These are phyloP conservation scores for Amaranthus palmeri DNA, from an alignment of 148 eudicot genomes.

Conservation along the genomic window DNA sequence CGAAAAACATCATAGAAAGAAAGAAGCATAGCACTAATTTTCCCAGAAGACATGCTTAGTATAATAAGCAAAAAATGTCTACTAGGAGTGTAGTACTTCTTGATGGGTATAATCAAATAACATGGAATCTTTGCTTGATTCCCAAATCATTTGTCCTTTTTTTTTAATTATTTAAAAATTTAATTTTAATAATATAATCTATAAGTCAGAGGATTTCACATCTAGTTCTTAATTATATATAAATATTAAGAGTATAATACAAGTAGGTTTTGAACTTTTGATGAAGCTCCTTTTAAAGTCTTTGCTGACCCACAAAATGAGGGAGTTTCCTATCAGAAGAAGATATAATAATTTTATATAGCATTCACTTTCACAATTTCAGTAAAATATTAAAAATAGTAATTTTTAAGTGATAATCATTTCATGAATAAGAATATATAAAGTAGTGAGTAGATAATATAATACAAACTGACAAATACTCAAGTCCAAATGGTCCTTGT, in stretches of 20 bases:
- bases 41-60: too few relatives aligned
- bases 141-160: background rate
- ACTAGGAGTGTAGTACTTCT: background rate
- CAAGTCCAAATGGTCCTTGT: conserved; percentile 29
- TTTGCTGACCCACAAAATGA: conserved; percentile 12
- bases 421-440: background rate
- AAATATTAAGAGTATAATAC: too few relatives aligned
- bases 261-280: background rate
- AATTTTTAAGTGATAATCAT: background rate
- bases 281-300: background rate
- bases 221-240: too few relatives aligned
- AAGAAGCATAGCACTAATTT: too few relatives aligned
- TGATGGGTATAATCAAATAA: background rate
- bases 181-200: background rate
- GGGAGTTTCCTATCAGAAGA: conserved; percentile 12
- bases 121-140: conserved; percentile 17
- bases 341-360: conserved; percentile 11
- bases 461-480: conserved; percentile 28
- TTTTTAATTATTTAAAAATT: background rate
- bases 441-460: background rate
- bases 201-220: background rate
- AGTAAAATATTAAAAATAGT: background rate
- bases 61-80: too few relatives aligned
- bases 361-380: background rate
- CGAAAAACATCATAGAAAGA: too few relatives aligned